phyloP scores from a whole-genome alignment of 768 basidiomycete species.

The Lactarius trivialis region DNA sequence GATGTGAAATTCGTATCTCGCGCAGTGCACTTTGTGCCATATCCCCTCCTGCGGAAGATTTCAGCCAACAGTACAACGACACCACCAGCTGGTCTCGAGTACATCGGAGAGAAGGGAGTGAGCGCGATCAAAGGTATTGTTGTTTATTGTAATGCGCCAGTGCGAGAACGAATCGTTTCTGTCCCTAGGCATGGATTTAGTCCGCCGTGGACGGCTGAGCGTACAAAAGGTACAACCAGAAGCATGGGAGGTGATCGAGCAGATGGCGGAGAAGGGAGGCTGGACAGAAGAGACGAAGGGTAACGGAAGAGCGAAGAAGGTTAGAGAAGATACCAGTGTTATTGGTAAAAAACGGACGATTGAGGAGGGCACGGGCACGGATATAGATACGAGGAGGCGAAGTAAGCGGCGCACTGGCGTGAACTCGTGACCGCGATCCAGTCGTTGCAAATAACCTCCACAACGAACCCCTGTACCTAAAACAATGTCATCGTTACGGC shows the following conservation, averaged over 20 bases:
- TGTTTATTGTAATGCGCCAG: neutral
- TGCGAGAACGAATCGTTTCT: neutral
- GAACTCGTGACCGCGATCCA: neutral
- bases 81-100: constrained; percentile 51
- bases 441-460: neutral
- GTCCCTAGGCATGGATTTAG: constrained; percentile 62
- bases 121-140: constrained; percentile 54
- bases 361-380: neutral
- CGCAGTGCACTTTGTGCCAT: constrained; percentile 66
- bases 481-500: neutral
- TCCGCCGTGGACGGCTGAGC: constrained; percentile 76
- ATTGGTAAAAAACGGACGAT: constrained; percentile 1
- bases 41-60: constrained; percentile 65
- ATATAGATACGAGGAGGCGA: neutral
- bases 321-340: neutral
- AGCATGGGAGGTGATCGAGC: constrained; percentile 57
- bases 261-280: constrained; percentile 66
- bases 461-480: neutral
- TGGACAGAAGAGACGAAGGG: constrained; percentile 46
- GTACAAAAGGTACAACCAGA: constrained; percentile 70
- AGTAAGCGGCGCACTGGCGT: neutral
- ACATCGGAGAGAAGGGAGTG: constrained; percentile 57
- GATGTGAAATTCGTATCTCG: constrained; percentile 63
- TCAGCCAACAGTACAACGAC: constrained; percentile 33
- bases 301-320: constrained; percentile 16